Evolutionary conservation across 495 filamentous ascomycete species (phyloP), one percentile per base, ranked within the genome.

Genomic region (Massariosphaeria phaeospora): DNA sequence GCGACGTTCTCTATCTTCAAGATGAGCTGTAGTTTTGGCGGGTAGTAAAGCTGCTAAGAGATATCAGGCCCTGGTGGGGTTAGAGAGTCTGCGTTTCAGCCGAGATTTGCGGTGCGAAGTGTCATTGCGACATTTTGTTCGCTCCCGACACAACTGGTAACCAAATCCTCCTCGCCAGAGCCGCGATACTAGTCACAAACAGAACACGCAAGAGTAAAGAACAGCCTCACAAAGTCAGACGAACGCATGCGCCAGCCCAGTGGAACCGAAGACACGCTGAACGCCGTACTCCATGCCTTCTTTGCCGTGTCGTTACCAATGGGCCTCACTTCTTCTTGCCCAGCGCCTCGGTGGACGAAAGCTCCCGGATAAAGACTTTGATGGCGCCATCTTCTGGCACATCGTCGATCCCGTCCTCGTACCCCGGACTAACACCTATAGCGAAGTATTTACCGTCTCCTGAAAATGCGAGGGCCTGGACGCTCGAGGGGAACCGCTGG

Each of bases 351-450:
- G 78, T 86, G 70, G 94, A 89, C 5, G 80, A 79, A 49, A 98
- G 70, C 72, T 91, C 88, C 55, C 91, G 74, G 2, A 98, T 76
- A 63, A 84, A 85, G 23, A 98, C 77, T 69, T 83, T 85, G 2
- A 90, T 81, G 21, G 75, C 72, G 0, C 89, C 75, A 52, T 84
- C 82, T n/a, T n/a, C n/a, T 17, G 43, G 45, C 13, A 56, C 31
- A 43, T 88, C 84, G 42, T 93, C 86, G 70, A 84, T 85, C 1
- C 89, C 91, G 59, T 91, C 87, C 74, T 96, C 93, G 66, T 96
- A 96, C 0, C 91, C 89, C 0, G 89, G 89, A 63, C 89, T 93
- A 26, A 88, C 78, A 13, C 78, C 93, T 48, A 96, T 78, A 18
- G 88, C 93, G 29, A 98, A 71, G 55, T 85, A 86, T 67, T 82